Percentiles rank a stretch among this genome's conserved stretches.
These are phyloP conservation scores for Boletus subparvulus DNA, from an alignment of 768 basidiomycete species.

Conservation along the genomic window DNA sequence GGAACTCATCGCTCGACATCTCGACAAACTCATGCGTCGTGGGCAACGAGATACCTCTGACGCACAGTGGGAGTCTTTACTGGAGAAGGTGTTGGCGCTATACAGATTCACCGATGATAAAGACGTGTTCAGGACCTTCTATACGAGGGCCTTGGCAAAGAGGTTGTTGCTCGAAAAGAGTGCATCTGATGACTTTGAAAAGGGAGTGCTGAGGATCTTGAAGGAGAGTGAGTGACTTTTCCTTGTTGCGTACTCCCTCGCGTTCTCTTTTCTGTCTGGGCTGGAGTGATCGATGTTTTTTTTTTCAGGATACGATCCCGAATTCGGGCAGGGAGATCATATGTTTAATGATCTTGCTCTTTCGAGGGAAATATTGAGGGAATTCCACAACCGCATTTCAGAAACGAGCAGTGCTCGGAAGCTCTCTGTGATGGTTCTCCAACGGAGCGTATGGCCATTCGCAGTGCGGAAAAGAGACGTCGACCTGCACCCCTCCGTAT, in stretches of 20 bases:
- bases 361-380: constrained; percentile 69
- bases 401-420: constrained; percentile 43
- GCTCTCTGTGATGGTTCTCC: constrained; percentile 78
- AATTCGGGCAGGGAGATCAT: constrained; percentile 89
- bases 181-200: constrained; percentile 86
- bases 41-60: constrained; percentile 76
- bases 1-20: constrained; percentile 88
- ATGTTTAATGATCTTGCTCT: constrained; percentile 92
- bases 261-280: not conserved
- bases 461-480: constrained; percentile 48
- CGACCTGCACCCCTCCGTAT: constrained; percentile 53
- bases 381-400: constrained; percentile 53
- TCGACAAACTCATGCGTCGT: constrained; percentile 83
- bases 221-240: constrained; percentile 61
- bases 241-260: too few relatives aligned
- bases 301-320: constrained; percentile 83
- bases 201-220: constrained; percentile 78
- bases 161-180: constrained; percentile 79
- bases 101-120: constrained; percentile 91
- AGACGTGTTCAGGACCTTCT: constrained; percentile 92
- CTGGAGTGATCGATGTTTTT: constrained; percentile 15
- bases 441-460: constrained; percentile 89
- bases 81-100: constrained; percentile 68
- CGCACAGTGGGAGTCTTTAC: constrained; percentile 54
- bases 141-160: constrained; percentile 86